Base-by-base conservation (phyloP, 305 asterid species). In the Coffea humblotiana region DNA sequence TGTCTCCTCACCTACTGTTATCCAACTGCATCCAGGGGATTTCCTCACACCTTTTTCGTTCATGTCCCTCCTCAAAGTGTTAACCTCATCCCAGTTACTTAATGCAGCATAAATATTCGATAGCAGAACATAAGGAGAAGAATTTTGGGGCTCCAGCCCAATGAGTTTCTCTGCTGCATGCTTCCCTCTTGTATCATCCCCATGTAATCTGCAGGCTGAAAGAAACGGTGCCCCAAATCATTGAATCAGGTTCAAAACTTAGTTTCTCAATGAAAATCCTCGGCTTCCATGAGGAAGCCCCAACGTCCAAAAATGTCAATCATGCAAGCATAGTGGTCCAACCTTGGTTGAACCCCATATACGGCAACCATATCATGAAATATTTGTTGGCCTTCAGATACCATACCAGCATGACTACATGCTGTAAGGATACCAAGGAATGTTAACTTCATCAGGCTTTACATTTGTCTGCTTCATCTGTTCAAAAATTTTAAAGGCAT, bases 381-480 rank as follows among this genome's bases (percentile, higher is more conserved):
- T 51, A 93, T 77, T 56, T 85, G 91, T 78, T 87, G 90, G 66
- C 98, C 99, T 88, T 93, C 86, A 11, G 88, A 63, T 23, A 95
- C 93, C 92, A 88, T 85, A 71, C 99, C 98, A 52, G 92, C 92
- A 80, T 95, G 98, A 82, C 96, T 93, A 72, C 97, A 95, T 2
- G 99, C 99, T 72, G 95, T 93, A 69, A 95, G 88, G 81, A 91
- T 90, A 67, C 97, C 99, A 16, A 95, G 98, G 79, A 95, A 88
- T 15, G 99, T 95, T 95, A 82, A 93, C 85, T 83, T 89, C 97
- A 67, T 95, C 99, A 12, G 98, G 97, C 61, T 83, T 81, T 74
- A 92, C 78, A 66, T 77, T 69, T 21, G 80, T 84, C 77, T 27
- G 69, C 83, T 83, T 91, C 99, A 95, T 93, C 85, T 90, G 95